These are phyloP conservation scores for Fusarium compactum DNA, from an alignment of 2,329 filamentous ascomycete species.

Conservation along the genomic window DNA sequence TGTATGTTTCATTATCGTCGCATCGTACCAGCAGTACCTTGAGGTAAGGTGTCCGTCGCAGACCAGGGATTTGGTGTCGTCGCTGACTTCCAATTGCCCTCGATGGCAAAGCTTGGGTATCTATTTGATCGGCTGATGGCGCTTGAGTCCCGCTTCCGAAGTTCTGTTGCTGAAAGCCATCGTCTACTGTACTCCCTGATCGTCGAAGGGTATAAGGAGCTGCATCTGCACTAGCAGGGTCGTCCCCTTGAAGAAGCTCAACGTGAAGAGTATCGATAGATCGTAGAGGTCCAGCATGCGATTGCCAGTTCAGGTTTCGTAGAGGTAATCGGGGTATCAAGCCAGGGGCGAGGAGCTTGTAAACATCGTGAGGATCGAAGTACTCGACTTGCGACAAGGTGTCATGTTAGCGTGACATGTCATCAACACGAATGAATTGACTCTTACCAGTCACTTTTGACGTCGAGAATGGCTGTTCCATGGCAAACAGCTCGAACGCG, in stretches of 20 bases:
- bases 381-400: slow-evolving; percentile 79
- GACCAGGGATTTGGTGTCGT: slow-evolving; percentile 93
- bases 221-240: slow-evolving; percentile 57
- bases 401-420: slow-evolving; percentile 34
- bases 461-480: slow-evolving; percentile 76
- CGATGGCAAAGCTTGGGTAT: slow-evolving; percentile 51
- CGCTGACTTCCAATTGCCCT: slow-evolving; percentile 60
- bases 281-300: slow-evolving; percentile 87
- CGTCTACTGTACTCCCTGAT: slow-evolving; percentile 58
- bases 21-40: slow-evolving; percentile 91
- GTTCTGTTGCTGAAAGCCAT: slow-evolving; percentile 71
- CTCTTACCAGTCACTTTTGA: slow-evolving; percentile 80
- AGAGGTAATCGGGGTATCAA: slow-evolving; percentile 84
- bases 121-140: slow-evolving; percentile 55
- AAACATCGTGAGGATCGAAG: slow-evolving; percentile 91
- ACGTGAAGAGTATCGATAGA: slow-evolving; percentile 95
- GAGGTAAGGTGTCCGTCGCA: slow-evolving; percentile 92
- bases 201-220: slow-evolving; percentile 49
- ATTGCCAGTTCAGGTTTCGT: slow-evolving; percentile 96
- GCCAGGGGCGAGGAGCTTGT: slow-evolving; percentile 82
- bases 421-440: background rate
- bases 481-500: slow-evolving; percentile 53
- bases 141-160: slow-evolving; percentile 56
- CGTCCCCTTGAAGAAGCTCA: slow-evolving; percentile 78
- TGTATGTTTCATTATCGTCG: slow-evolving; percentile 96